Evolutionary conservation across 2,329 filamentous ascomycete genomes (phyloP).

Genomic region (Plenodomus lindquistii): DNA sequence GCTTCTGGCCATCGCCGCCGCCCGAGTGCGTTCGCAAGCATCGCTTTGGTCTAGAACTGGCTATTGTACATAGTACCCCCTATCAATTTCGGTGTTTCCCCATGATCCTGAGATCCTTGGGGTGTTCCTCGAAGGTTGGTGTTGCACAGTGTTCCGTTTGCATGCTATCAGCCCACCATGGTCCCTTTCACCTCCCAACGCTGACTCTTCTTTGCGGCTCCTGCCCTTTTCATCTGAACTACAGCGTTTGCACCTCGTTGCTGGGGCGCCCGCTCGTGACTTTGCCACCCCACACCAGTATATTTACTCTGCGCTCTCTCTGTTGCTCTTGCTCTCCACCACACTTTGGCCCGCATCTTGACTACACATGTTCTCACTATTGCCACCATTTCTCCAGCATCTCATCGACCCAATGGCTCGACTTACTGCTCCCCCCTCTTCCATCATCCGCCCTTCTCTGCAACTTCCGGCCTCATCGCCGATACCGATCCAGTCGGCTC

Average conservation of each 20-base stretch:
- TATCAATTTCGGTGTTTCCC: too few species aligned
- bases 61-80: too few species aligned
- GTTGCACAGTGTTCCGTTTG: not conserved
- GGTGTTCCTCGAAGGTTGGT: not conserved
- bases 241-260: not conserved
- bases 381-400: not conserved
- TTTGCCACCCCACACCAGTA: not conserved
- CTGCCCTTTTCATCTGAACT: not conserved
- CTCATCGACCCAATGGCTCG: not conserved
- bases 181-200: not conserved
- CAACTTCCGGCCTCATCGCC: not conserved
- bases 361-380: not conserved
- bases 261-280: too few species aligned
- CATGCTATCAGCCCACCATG: not conserved
- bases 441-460: not conserved
- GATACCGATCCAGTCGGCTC: conserved; percentile 5
- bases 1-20: too few species aligned
- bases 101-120: too few species aligned
- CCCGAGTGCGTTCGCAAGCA: too few species aligned
- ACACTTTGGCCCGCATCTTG: not conserved
- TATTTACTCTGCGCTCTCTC: not conserved
- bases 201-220: not conserved
- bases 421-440: not conserved
- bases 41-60: too few species aligned
- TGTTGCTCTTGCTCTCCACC: not conserved